Evolutionary conservation across 345 rosid genomes (phyloP).

Genomic region (Lepidium africanum): DNA sequence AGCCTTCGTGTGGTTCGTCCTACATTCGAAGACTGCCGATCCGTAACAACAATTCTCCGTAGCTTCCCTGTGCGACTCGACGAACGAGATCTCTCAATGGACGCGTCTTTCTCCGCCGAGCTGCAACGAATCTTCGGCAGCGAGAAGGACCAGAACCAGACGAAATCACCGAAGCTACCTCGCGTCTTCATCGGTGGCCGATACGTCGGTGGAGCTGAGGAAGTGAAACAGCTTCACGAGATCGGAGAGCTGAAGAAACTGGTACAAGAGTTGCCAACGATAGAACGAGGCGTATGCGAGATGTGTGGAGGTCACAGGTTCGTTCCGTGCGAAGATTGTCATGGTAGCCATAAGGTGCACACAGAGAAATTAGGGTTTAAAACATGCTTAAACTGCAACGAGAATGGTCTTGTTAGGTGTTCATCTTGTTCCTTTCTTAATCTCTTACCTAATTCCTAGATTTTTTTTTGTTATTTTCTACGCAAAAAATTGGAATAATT

Average conservation of each 20-base stretch:
- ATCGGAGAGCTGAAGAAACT: conserved; percentile 79
- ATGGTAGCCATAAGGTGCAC: conserved; percentile 81
- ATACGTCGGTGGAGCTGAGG: conserved; percentile 86
- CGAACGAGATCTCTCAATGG: conserved; percentile 91
- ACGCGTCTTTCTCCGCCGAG: conserved; percentile 51
- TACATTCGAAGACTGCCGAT: conserved; percentile 70
- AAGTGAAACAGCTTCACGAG: conserved; percentile 68
- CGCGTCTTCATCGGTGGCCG: conserved; percentile 75
- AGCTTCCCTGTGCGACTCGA: conserved; percentile 65
- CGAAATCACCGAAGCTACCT: conserved; percentile 40
- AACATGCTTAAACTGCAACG: conserved; percentile 63
- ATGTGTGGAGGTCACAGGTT: conserved; percentile 65
- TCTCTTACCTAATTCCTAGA: conserved; percentile 14
- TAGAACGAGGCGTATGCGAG: conserved; percentile 44
- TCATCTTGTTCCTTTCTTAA: conserved; percentile 55
- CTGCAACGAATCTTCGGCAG: conserved; percentile 31
- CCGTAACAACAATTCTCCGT: conserved; percentile 55
- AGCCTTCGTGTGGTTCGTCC: conserved; percentile 69
- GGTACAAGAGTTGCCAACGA: conserved; percentile 48
- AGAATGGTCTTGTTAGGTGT: conserved; percentile 90
- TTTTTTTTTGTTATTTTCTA: not conserved
- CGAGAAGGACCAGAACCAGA: conserved; percentile 4
- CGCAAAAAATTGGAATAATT: conserved; percentile 10
- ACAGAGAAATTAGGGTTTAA: conserved; percentile 57
- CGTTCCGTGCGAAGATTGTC: conserved; percentile 52